Conservation (phyloP, 306 rosid species). For the Abrus precatorius region DNA sequence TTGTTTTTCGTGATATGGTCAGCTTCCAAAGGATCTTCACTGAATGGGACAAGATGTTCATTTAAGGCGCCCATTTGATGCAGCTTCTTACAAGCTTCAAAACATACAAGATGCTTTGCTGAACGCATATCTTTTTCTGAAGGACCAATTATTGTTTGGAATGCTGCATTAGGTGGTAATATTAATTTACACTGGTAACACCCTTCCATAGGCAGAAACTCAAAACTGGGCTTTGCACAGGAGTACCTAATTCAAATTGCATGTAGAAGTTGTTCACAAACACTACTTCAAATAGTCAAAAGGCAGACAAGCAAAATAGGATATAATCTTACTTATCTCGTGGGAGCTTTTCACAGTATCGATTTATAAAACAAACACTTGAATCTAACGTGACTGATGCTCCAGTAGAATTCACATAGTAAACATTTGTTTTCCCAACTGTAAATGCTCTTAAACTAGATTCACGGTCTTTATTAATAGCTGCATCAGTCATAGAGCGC, state of each 20-base stretch:
- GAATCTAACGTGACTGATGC: constrained; percentile 80
- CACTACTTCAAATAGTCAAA: constrained; percentile 35
- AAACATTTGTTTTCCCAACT: constrained; percentile 51
- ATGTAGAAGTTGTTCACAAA: constrained; percentile 11
- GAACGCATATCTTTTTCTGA: constrained; percentile 58
- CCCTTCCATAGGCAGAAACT: constrained; percentile 54
- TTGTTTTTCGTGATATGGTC: constrained; percentile 53
- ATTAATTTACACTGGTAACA: constrained; percentile 64
- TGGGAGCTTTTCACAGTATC: constrained; percentile 78
- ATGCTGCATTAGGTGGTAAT: constrained; percentile 83
- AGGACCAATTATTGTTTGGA: constrained; percentile 78
- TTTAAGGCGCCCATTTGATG: constrained; percentile 85
- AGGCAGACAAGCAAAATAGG: constrained; percentile 23
- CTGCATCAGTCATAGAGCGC: constrained; percentile 73
- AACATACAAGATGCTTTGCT: constrained; percentile 84
- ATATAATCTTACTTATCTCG: constrained; percentile 67
- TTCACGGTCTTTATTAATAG: constrained; percentile 64
- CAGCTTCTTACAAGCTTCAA: constrained; percentile 92
- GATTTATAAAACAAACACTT: constrained; percentile 68
- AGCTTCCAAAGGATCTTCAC: constrained; percentile 56
- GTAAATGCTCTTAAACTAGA: constrained; percentile 50
- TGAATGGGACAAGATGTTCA: constrained; percentile 80
- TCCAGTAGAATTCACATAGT: constrained; percentile 76
- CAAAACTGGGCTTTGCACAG: constrained; percentile 66
- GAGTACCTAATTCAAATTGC: constrained; percentile 64